Conservation (phyloP, 805 yeast genomes). For the Teunomyces panamensis region DNA sequence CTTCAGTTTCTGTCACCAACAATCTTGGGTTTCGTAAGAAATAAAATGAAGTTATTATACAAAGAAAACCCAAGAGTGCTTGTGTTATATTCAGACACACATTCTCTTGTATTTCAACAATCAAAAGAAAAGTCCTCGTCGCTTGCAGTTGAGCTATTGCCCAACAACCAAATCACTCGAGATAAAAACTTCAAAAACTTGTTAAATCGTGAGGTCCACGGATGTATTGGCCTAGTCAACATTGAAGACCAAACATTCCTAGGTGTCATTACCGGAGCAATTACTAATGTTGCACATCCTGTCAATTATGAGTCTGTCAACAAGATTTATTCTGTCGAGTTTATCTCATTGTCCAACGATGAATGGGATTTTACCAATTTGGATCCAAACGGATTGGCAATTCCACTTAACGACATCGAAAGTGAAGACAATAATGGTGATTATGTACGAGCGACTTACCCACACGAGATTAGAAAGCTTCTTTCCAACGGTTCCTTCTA, state of each 20-base stretch:
- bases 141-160: slow-evolving; percentile 48
- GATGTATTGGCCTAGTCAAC: slow-evolving; percentile 79
- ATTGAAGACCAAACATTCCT: slow-evolving; percentile 66
- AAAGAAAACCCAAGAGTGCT: slow-evolving; percentile 31
- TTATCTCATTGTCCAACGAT: slow-evolving; percentile 65
- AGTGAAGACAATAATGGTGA: slow-evolving; percentile 24
- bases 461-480: slow-evolving; percentile 72
- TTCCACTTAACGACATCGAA: slow-evolving; percentile 35
- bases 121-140: slow-evolving; percentile 17
- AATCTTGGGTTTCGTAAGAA: neutral
- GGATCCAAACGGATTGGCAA: slow-evolving; percentile 67
- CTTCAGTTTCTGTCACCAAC: neutral
- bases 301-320: slow-evolving; percentile 75
- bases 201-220: slow-evolving; percentile 44
- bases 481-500: slow-evolving; percentile 87
- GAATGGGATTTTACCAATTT: slow-evolving; percentile 79
- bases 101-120: slow-evolving; percentile 26
- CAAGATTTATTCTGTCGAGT: slow-evolving; percentile 81
- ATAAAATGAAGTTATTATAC: slow-evolving; percentile 28
- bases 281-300: slow-evolving; percentile 75
- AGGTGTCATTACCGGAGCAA: slow-evolving; percentile 73
- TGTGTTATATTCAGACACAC: slow-evolving; percentile 28
- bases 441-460: slow-evolving; percentile 48
- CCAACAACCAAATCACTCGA: slow-evolving; percentile 34
- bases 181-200: slow-evolving; percentile 37